These are phyloP conservation scores for Amphirosellinia nigrospora DNA, from an alignment of 495 filamentous ascomycete genomes.

Conservation along the genomic window DNA sequence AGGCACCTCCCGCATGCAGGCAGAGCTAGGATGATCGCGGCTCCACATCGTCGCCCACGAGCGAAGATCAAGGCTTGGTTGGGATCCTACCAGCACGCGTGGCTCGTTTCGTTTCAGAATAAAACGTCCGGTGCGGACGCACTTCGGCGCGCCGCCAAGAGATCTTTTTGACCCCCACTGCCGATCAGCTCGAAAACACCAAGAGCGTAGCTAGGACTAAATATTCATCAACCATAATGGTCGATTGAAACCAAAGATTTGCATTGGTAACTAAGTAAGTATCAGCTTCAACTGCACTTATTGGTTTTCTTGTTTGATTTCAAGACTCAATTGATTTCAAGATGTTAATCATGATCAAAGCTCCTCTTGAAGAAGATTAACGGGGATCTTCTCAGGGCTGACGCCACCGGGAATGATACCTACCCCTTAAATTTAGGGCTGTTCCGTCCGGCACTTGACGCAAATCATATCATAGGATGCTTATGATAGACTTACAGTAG, in stretches of 20 bases:
- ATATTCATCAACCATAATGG: not conserved
- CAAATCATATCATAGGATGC: conserved; percentile 6
- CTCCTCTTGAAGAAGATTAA: not conserved
- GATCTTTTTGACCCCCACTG: not conserved
- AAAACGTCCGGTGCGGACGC: not conserved
- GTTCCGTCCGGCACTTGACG: not conserved
- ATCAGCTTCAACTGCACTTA: not conserved
- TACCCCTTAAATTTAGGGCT: conserved; percentile 16
- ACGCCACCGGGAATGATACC: not conserved
- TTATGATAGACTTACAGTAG: not conserved
- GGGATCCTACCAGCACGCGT: not conserved
- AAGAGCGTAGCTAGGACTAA: not conserved
- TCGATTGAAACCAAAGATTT: not conserved
- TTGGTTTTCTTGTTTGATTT: not conserved
- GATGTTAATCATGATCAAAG: no score
- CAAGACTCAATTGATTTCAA: no score
- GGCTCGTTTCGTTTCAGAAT: conserved; percentile 5
- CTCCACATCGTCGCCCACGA: not conserved
- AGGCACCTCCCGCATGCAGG: conserved; percentile 16
- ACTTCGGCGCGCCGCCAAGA: conserved; percentile 5
- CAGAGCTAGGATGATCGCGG: not conserved
- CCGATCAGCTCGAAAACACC: not conserved
- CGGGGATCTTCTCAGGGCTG: not conserved
- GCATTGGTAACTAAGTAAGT: not conserved
- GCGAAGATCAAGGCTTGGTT: conserved; percentile 7